Evolutionary conservation across 2,329 filamentous ascomycete species (phyloP), one percentile per base, ranked within the genome.

Genomic region (Alternaria tenuissima): DNA sequence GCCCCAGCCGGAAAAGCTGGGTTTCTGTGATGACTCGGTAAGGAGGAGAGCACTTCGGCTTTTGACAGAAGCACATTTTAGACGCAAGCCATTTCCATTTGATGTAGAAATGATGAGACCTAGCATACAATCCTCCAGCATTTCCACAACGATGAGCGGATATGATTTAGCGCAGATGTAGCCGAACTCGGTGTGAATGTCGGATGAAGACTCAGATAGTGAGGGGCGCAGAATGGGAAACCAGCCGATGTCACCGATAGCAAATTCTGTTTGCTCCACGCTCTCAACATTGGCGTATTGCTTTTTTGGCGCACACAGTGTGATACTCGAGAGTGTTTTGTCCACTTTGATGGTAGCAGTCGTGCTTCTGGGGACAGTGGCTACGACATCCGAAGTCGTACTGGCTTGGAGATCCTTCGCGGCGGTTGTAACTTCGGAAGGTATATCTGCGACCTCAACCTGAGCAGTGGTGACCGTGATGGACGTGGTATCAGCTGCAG

Each of bases 201-300:
- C 38, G 6, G 26, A 20, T 6, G 16, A 4, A 30, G 38, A 43
- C 7, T 3, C n/a, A n/a, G 16, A 11, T 16, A 41, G 2, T 6
- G 51, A 43, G 7, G 41, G 51, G 1, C 51, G 51, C 4, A 30
- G 12, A 1, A 53, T 3, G 3, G 51, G 51, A 6, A 32, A 30
- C 51, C 51, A 53, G 51, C 51, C 38, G 3, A 53, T 43, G 12
- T 53, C 28, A 12, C 38, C 51, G 16, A 53, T 5, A 1, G 9
- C 4, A n/a, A 53, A 34, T 7, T n/a, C 0, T 6, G 22, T 12
- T 12, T 2, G 11, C 8, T 39, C 9, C 2, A 52, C 18, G 11
- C 5, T 24, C 22, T 41, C 6, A 12, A 52, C 28, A 4, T 18
- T 7, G 7, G 11, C 3, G 24, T 18, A 53, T 16, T 16, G 38